Evolutionary conservation across 768 basidiomycete genomes (phyloP).

Genomic region (Arthromyces matolae): DNA sequence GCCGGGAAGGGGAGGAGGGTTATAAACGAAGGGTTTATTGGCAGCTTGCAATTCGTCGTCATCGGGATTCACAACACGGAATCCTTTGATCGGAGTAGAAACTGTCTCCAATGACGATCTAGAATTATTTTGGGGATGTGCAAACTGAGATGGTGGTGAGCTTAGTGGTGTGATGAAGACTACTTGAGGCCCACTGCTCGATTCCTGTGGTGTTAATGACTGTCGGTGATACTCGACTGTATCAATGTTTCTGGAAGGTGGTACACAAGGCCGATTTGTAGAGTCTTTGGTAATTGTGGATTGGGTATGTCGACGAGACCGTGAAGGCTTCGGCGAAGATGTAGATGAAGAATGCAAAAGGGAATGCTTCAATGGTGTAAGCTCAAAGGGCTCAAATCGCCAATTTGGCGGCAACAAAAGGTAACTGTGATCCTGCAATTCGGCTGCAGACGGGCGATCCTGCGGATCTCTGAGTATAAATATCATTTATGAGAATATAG

Average conservation of each 20-base stretch:
- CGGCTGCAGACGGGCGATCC: conserved; percentile 62
- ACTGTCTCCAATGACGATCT: conserved; percentile 13
- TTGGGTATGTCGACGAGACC: conserved; percentile 1
- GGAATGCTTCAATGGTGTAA: conserved; percentile 5
- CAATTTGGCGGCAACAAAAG: conserved; percentile 53
- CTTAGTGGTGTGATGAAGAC: conserved; percentile 30
- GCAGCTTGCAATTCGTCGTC: conserved; percentile 24
- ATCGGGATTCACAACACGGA: conserved; percentile 30
- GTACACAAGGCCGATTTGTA: background rate
- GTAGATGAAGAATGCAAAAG: conserved; percentile 9
- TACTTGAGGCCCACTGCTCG: conserved; percentile 26
- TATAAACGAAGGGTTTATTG: conserved; percentile 13
- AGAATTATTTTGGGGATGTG: conserved; percentile 9
- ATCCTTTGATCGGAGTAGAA: conserved; percentile 21
- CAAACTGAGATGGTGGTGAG: conserved; percentile 17
- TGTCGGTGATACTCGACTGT: background rate
- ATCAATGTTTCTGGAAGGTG: background rate
- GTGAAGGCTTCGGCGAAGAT: no score
- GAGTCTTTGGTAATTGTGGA: background rate
- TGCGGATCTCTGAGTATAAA: conserved; percentile 52
- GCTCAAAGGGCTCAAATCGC: conserved; percentile 27
- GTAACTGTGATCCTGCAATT: conserved; percentile 65
- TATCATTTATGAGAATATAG: conserved; percentile 2
- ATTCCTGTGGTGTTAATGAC: conserved; percentile 2
- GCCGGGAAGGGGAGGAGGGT: conserved; percentile 19